Conservation (phyloP, 441 rosid genomes). For the Capsella rubella region DNA sequence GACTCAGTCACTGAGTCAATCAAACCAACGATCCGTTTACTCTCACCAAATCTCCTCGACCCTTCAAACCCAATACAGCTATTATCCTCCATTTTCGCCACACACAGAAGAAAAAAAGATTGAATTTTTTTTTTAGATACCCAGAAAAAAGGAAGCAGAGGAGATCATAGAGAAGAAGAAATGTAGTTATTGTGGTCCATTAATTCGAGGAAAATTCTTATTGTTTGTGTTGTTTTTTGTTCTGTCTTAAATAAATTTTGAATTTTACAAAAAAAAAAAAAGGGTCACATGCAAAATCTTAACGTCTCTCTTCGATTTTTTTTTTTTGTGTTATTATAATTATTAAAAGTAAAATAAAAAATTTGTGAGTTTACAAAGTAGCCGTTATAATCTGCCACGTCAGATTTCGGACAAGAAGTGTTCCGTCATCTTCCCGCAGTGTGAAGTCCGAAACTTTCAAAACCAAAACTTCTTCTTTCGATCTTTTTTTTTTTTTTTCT, state of each 20-base stretch:
- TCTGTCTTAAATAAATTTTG: constrained; percentile 31
- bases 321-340: constrained; percentile 21
- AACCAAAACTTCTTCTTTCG: neutral
- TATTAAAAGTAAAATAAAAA: neutral
- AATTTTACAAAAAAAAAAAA: constrained; percentile 19
- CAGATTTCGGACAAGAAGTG: constrained; percentile 25
- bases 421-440: constrained; percentile 38
- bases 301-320: constrained; percentile 40
- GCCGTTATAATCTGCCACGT: constrained; percentile 46
- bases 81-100: constrained; percentile 54
- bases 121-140: constrained; percentile 6
- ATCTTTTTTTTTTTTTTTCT: neutral
- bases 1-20: constrained; percentile 58
- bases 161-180: constrained; percentile 32
- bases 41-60: constrained; percentile 38
- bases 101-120: neutral
- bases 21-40: constrained; percentile 35
- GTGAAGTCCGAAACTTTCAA: constrained; percentile 22
- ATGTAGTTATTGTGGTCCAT: constrained; percentile 34
- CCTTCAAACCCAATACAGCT: constrained; percentile 49
- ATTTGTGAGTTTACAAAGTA: constrained; percentile 22
- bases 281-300: constrained; percentile 43
- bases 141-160: constrained; percentile 31
- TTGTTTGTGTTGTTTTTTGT: constrained; percentile 35
- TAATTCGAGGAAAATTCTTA: constrained; percentile 20